These are phyloP conservation scores for Stellera chamaejasme DNA, from an alignment of 345 rosid genomes.

Conservation along the genomic window DNA sequence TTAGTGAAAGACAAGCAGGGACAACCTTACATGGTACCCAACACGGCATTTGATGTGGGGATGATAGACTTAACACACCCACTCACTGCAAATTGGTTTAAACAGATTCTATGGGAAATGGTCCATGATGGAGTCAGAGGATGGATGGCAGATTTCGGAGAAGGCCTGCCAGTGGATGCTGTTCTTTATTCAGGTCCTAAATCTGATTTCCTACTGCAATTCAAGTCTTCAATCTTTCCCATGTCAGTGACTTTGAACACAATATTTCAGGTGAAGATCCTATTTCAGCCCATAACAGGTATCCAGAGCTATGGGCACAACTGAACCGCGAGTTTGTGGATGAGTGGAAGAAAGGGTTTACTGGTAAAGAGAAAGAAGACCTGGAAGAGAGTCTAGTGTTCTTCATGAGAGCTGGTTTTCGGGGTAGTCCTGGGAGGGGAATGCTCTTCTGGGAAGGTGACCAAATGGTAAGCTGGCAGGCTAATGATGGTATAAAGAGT, in stretches of 20 bases:
- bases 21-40: slow-evolving; percentile 58
- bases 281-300: slow-evolving; percentile 58
- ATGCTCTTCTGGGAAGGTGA: slow-evolving; percentile 83
- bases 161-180: slow-evolving; percentile 68
- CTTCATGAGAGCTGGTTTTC: slow-evolving; percentile 71
- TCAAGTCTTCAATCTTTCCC: too few species aligned
- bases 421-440: slow-evolving; percentile 67
- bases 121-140: slow-evolving; percentile 63
- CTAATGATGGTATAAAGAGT: slow-evolving; percentile 69
- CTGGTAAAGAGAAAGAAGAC: slow-evolving; percentile 28
- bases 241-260: not conserved
- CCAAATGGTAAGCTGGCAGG: slow-evolving; percentile 82
- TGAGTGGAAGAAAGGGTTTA: slow-evolving; percentile 36
- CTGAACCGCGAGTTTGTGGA: slow-evolving; percentile 64
- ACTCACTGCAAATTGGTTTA: slow-evolving; percentile 52
- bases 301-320: slow-evolving; percentile 71
- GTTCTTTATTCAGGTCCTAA: slow-evolving; percentile 47
- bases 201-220: not conserved
- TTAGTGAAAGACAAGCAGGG: slow-evolving; percentile 50
- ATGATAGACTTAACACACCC: slow-evolving; percentile 76
- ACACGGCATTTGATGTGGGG: slow-evolving; percentile 69
- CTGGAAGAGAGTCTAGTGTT: slow-evolving; percentile 41
- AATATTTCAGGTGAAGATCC: slow-evolving; percentile 58
- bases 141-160: slow-evolving; percentile 88
- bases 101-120: slow-evolving; percentile 56